Conservation (phyloP, 148 eudicot genomes). For the Spergularia bocconei region DNA sequence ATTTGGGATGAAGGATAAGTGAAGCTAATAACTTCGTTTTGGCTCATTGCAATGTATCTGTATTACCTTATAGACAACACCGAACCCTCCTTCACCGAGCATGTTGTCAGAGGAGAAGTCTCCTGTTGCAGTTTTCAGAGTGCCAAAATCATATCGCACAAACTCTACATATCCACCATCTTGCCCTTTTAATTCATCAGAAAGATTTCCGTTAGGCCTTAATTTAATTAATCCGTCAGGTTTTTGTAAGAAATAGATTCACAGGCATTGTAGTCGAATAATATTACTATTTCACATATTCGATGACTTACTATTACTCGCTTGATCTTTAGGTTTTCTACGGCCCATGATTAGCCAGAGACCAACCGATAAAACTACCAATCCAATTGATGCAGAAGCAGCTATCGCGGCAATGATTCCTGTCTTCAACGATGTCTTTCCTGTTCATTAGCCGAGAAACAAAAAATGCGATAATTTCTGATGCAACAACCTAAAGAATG, state of each 20-base stretch:
- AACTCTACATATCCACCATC: background rate
- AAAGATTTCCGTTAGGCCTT: background rate
- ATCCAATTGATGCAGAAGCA: background rate
- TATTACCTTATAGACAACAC: constrained; percentile 52
- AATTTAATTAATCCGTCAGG: too few relatives aligned
- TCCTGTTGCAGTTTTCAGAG: constrained; percentile 31
- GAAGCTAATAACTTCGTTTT: too few relatives aligned
- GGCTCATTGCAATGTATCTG: too few relatives aligned
- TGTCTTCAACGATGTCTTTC: background rate
- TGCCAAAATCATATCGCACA: constrained; percentile 7
- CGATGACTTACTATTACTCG: constrained; percentile 3
- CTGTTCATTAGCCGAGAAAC: background rate
- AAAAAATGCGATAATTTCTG: background rate
- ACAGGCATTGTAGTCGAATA: too few relatives aligned
- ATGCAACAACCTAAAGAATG: too few relatives aligned
- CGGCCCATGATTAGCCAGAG: background rate
- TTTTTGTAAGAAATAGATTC: too few relatives aligned
- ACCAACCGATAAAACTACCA: background rate
- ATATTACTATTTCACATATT: too few relatives aligned
- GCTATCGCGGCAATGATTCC: constrained; percentile 8
- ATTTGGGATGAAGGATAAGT: background rate
- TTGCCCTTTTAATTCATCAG: background rate
- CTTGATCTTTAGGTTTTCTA: background rate
- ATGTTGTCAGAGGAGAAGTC: constrained; percentile 37
- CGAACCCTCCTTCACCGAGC: constrained; percentile 55